Evolutionary conservation across 1,139 yeast species (phyloP).

Genomic region (Blastobotrys malaysiensis): DNA sequence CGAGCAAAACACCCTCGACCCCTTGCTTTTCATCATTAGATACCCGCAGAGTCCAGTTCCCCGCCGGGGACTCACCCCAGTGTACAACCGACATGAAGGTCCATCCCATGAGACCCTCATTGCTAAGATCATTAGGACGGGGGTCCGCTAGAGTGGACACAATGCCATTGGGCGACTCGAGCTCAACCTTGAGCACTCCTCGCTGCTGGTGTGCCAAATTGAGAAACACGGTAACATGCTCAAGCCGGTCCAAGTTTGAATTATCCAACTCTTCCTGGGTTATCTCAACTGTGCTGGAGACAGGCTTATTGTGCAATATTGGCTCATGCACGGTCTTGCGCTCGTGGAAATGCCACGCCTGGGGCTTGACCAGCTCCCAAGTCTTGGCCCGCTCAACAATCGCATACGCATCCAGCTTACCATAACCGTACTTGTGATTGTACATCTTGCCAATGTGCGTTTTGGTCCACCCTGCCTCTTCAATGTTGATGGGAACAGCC

Average conservation of each 20-base stretch:
- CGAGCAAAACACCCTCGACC: constrained; percentile 43
- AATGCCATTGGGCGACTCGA: constrained; percentile 72
- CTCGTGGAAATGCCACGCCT: constrained; percentile 69
- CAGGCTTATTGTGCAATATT: constrained; percentile 25
- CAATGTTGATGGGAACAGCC: constrained; percentile 59
- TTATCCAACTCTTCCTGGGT: constrained; percentile 44
- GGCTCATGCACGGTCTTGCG: constrained; percentile 31
- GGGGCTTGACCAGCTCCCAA: constrained; percentile 90
- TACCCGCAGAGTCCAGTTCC: constrained; percentile 77
- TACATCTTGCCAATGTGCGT: constrained; percentile 55
- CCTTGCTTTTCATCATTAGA: constrained; percentile 39
- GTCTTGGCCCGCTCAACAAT: constrained; percentile 67
- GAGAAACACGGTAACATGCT: constrained; percentile 81
- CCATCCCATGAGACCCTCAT: constrained; percentile 71
- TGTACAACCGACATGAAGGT: constrained; percentile 97
- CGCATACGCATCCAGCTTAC: constrained; percentile 77
- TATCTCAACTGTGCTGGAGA: constrained; percentile 45
- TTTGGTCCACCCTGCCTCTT: constrained; percentile 65
- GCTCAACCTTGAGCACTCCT: constrained; percentile 62
- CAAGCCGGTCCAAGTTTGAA: constrained; percentile 65
- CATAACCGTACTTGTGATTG: constrained; percentile 89
- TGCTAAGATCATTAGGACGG: constrained; percentile 53
- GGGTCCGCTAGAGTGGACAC: constrained; percentile 70
- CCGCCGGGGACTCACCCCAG: constrained; percentile 86
- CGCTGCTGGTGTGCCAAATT: constrained; percentile 60